phyloP scores from a whole-genome alignment of 208 protist genomes.

The Trypanosoma platydactyli region DNA sequence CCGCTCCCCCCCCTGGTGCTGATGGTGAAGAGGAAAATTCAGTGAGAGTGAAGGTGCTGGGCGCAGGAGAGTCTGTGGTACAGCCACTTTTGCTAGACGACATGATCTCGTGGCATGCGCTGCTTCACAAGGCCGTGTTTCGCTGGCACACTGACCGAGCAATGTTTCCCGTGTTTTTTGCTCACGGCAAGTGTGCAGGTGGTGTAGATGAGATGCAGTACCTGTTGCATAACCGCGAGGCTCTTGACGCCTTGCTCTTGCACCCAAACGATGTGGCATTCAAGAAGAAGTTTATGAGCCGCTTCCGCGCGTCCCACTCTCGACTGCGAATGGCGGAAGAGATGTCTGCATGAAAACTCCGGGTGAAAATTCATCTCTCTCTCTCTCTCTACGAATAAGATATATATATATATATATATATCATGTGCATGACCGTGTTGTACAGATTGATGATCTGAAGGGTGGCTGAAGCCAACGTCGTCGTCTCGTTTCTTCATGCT shows the following conservation, averaged over 20 bases:
- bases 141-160: conserved; percentile 6
- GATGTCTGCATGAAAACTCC: conserved; percentile 17
- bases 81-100: background rate
- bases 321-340: conserved; percentile 69
- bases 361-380: background rate
- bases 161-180: conserved; percentile 56
- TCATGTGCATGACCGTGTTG: too few species aligned
- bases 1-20: too few species aligned
- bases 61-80: background rate
- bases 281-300: conserved; percentile 69
- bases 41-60: background rate
- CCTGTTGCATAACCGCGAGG: conserved; percentile 62
- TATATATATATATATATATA: too few species aligned
- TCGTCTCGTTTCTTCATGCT: too few species aligned
- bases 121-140: conserved; percentile 22
- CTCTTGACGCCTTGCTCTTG: conserved; percentile 76
- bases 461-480: too few species aligned
- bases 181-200: conserved; percentile 69
- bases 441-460: too few species aligned
- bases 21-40: background rate
- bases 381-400: conserved; percentile 4
- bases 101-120: background rate
- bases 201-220: conserved; percentile 63
- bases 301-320: conserved; percentile 55
- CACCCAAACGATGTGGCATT: conserved; percentile 77